A percentile compares a stretch with the other conserved stretches of the same genome.
Evolutionary conservation across 2,329 filamentous ascomycete species (phyloP).

Genomic region (Colletotrichum lini): DNA sequence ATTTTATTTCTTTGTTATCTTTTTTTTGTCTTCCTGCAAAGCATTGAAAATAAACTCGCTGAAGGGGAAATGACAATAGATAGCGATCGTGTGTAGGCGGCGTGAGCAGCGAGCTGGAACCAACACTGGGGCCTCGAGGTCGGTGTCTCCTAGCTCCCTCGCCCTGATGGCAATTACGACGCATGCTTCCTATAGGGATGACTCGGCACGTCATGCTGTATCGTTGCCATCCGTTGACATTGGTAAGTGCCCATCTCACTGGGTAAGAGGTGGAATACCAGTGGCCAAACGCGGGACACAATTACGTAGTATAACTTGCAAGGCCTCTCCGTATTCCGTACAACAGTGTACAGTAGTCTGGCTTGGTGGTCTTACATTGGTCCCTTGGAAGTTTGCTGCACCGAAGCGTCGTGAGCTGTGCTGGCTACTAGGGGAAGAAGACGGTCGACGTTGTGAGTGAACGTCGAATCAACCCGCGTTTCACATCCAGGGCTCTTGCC

Average conservation of each 20-base stretch:
- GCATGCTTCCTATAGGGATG: background rate
- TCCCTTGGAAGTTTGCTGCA: slow-evolving; percentile 14
- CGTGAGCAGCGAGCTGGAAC: background rate
- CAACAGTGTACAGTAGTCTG: background rate
- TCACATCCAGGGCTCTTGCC: slow-evolving; percentile 32
- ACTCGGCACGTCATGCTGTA: background rate
- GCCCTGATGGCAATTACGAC: background rate
- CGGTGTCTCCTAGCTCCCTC: slow-evolving; percentile 3
- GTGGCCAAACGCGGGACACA: background rate
- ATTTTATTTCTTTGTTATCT: too few species aligned
- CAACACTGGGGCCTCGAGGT: slow-evolving; percentile 3
- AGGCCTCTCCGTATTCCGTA: background rate
- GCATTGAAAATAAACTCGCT: background rate
- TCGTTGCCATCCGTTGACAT: background rate
- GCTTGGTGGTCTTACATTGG: slow-evolving; percentile 17
- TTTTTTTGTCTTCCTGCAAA: too few species aligned
- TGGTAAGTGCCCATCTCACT: background rate
- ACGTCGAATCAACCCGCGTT: slow-evolving; percentile 23
- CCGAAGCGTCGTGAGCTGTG: slow-evolving; percentile 8
- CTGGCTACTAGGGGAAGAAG: slow-evolving; percentile 14
- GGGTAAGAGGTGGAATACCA: background rate
- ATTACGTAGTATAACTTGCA: background rate
- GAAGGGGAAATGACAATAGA: slow-evolving; percentile 6
- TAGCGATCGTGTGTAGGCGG: slow-evolving; percentile 3
- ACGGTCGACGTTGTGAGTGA: background rate